Conservation (phyloP, 345 rosid genomes). For the Rhizophora mangle region DNA sequence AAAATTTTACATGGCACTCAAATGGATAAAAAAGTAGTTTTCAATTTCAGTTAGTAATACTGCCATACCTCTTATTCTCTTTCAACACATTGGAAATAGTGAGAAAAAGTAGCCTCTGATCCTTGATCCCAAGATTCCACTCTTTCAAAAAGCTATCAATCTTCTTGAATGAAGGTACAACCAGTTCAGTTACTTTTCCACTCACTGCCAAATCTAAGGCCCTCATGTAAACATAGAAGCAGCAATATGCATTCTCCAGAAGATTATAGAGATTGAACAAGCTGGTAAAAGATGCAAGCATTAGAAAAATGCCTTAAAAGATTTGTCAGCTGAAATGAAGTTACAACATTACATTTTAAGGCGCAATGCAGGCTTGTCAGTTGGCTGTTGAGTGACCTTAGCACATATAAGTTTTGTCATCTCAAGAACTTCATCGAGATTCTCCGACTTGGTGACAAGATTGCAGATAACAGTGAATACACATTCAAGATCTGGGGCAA, state of each 20-base stretch:
- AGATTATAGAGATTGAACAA: constrained; percentile 94
- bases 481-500: constrained; percentile 79
- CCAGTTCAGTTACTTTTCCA: constrained; percentile 76
- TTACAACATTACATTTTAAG: constrained; percentile 67
- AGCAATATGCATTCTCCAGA: constrained; percentile 59
- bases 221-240: constrained; percentile 80
- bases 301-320: constrained; percentile 11
- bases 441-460: constrained; percentile 61
- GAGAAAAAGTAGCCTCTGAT: constrained; percentile 83
- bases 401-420: constrained; percentile 68
- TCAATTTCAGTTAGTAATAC: not conserved
- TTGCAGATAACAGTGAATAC: constrained; percentile 91
- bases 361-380: constrained; percentile 82
- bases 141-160: constrained; percentile 90
- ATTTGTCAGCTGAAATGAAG: not conserved
- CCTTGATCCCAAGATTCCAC: constrained; percentile 78
- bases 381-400: constrained; percentile 76
- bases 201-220: constrained; percentile 58
- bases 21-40: constrained; percentile 3
- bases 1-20: not conserved
- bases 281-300: constrained; percentile 44
- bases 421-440: constrained; percentile 65
- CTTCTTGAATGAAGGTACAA: constrained; percentile 70
- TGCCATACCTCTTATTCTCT: constrained; percentile 72
- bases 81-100: constrained; percentile 59